Conservation (phyloP, 257 asterid species). For the Solanum microdontum region DNA sequence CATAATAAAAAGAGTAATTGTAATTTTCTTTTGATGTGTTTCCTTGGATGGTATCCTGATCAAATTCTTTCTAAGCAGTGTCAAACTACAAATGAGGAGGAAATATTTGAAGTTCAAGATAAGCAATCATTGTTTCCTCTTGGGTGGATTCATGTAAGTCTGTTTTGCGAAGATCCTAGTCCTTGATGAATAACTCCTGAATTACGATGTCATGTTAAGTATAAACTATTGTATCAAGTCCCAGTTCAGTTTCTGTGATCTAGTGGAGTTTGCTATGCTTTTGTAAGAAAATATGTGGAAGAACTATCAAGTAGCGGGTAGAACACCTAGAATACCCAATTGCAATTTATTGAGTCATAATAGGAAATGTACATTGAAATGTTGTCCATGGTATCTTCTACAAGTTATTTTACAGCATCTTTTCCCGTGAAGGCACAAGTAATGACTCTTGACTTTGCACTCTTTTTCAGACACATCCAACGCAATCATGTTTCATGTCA, state of each 20-base stretch:
- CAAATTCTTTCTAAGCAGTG: constrained; percentile 42
- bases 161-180: neutral
- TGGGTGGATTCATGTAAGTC: constrained; percentile 96
- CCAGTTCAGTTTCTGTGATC: neutral
- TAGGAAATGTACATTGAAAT: neutral
- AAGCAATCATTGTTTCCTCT: constrained; percentile 75
- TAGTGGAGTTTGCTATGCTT: neutral
- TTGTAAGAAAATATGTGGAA: neutral
- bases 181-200: neutral
- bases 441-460: constrained; percentile 5
- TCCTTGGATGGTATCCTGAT: constrained; percentile 2
- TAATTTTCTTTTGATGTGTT: neutral
- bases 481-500: constrained; percentile 98
- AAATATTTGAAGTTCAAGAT: constrained; percentile 96
- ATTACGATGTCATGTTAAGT: neutral
- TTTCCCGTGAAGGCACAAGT: neutral
- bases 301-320: neutral
- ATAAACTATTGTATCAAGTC: neutral
- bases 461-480: constrained; percentile 92
- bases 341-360: neutral
- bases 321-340: neutral
- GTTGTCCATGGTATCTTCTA: neutral
- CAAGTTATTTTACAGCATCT: neutral
- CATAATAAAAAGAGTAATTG: neutral
- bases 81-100: constrained; percentile 92